Percentiles rank a stretch among this genome's conserved stretches.
These are phyloP conservation scores for Phytopythium aichiense DNA, from an alignment of 352 stramenopile species.

Conservation along the genomic window DNA sequence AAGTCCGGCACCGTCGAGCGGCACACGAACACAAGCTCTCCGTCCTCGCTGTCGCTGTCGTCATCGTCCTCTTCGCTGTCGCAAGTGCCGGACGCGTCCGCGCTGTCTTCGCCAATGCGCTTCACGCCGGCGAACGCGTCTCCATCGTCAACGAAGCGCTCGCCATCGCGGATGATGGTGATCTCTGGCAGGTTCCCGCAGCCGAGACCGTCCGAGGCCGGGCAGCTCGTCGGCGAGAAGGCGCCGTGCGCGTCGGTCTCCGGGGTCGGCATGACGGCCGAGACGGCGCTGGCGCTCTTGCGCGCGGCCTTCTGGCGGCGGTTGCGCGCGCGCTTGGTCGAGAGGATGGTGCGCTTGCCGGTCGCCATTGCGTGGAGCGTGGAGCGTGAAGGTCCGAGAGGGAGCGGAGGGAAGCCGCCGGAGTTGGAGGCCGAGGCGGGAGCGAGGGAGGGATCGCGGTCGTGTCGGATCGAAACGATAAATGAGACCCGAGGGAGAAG, in stretches of 20 bases:
- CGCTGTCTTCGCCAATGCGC: background rate
- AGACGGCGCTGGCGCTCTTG: conserved; percentile 11
- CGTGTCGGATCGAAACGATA: conserved; percentile 2
- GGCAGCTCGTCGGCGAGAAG: background rate
- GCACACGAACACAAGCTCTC: conserved; percentile 67
- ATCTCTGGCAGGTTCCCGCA: conserved; percentile 8
- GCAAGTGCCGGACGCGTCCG: conserved; percentile 9
- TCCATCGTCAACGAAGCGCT: conserved; percentile 10
- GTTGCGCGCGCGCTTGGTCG: conserved; percentile 54
- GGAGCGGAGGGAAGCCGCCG: background rate
- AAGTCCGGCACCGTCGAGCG: conserved; percentile 49
- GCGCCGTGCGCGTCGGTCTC: conserved; percentile 21
- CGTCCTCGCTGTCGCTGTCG: conserved; percentile 35
- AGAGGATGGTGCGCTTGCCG: conserved; percentile 67
- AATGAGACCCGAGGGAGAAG: conserved; percentile 2
- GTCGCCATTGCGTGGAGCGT: conserved; percentile 28
- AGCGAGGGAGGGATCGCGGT: background rate
- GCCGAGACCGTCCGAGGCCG: background rate
- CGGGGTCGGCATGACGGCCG: conserved; percentile 8
- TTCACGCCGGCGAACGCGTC: conserved; percentile 12
- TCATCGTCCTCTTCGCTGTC: conserved; percentile 29
- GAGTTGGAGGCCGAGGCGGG: background rate
- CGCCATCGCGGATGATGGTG: conserved; percentile 18
- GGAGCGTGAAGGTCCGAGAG: background rate
- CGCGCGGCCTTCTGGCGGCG: conserved; percentile 34